A percentile compares a stretch with the other conserved stretches of the same genome.
Conservation (phyloP, 2,329 filamentous ascomycete genomes). For the Aspergillus tanneri region DNA sequence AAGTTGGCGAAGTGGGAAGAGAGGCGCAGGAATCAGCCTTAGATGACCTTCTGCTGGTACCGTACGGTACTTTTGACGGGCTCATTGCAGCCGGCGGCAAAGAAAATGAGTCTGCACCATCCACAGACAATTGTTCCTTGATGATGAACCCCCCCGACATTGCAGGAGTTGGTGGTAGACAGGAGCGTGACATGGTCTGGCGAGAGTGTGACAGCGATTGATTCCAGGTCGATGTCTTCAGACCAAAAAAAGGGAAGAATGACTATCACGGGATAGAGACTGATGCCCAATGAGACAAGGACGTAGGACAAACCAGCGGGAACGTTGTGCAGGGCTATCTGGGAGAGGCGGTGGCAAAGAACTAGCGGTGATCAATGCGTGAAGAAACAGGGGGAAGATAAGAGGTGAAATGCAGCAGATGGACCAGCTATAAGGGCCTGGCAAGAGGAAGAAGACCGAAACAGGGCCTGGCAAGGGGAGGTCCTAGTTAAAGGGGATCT, state of each 20-base stretch:
- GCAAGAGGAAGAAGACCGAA: background rate
- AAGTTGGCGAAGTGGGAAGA: conserved; percentile 36
- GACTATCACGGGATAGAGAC: background rate
- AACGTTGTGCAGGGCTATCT: background rate
- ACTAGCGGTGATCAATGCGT: background rate
- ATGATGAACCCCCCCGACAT: conserved; percentile 41
- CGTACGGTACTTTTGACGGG: conserved; percentile 20
- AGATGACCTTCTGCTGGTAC: conserved; percentile 29
- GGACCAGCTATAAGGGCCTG: background rate
- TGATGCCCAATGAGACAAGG: background rate
- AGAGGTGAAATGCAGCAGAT: background rate
- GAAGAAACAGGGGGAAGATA: background rate
- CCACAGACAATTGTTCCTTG: conserved; percentile 34
- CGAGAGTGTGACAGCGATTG: background rate
- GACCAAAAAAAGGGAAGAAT: background rate
- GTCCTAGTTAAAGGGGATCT: background rate
- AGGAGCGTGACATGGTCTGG: conserved; percentile 33
- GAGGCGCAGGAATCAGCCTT: conserved; percentile 30
- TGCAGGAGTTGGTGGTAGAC: conserved; percentile 38
- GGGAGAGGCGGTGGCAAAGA: background rate
- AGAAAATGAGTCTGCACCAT: conserved; percentile 36
- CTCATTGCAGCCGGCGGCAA: conserved; percentile 39
- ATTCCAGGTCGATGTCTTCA: background rate
- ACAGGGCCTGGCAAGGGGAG: background rate
- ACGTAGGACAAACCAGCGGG: background rate